Percentiles rank a stretch among this genome's conserved stretches.
Conservation (phyloP, 345 rosid species). For the Hibiscus syriacus region DNA sequence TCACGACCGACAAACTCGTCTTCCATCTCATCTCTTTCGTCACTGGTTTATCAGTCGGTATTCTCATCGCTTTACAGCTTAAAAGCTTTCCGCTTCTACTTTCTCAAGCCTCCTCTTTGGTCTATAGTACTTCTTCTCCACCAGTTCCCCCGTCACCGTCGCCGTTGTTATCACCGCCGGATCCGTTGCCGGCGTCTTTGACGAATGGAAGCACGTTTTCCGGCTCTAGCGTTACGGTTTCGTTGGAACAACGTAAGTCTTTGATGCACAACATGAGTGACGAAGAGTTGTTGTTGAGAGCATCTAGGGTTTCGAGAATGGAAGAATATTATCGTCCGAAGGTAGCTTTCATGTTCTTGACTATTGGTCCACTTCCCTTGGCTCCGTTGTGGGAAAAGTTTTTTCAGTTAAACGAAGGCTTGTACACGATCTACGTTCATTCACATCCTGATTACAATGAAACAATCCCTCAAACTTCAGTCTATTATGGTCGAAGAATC, state of each 20-base stretch:
- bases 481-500: constrained; percentile 55
- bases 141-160: neutral
- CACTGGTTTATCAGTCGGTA: constrained; percentile 36
- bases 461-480: constrained; percentile 30
- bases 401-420: constrained; percentile 50
- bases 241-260: constrained; percentile 1
- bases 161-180: neutral
- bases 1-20: constrained; percentile 10
- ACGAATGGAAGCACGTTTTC: neutral
- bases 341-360: constrained; percentile 78
- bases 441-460: constrained; percentile 51
- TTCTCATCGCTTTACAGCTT: constrained; percentile 26
- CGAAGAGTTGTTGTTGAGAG: constrained; percentile 46
- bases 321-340: constrained; percentile 20
- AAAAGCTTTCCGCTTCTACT: constrained; percentile 16
- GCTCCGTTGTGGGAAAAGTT: constrained; percentile 74
- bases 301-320: constrained; percentile 20
- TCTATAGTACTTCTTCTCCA: neutral
- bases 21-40: constrained; percentile 22
- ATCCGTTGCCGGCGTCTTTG: neutral
- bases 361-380: constrained; percentile 48
- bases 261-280: constrained; percentile 52
- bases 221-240: neutral
- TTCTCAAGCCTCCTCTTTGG: neutral
- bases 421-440: constrained; percentile 67